These are phyloP conservation scores for Acacia confusa DNA, from an alignment of 306 rosid species.

Conservation along the genomic window DNA sequence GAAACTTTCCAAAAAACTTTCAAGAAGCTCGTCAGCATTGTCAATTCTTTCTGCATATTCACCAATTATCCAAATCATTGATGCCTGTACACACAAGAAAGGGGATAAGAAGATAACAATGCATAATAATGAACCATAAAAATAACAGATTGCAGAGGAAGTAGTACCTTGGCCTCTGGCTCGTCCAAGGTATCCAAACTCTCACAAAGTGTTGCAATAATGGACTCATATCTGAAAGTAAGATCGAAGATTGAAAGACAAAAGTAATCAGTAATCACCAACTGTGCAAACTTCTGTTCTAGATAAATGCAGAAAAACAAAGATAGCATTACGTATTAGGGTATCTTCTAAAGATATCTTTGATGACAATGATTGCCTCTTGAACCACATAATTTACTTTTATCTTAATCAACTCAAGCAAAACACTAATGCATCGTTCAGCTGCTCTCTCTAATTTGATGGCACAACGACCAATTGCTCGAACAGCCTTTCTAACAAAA, in stretches of 20 bases:
- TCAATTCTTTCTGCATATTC: slow-evolving; percentile 99
- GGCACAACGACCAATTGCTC: slow-evolving; percentile 99
- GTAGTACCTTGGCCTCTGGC: slow-evolving; percentile 96
- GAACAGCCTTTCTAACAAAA: slow-evolving; percentile 96
- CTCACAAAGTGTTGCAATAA: slow-evolving; percentile 98
- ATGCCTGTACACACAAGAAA: slow-evolving; percentile 62
- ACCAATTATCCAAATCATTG: slow-evolving; percentile 99
- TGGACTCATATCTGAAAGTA: slow-evolving; percentile 82
- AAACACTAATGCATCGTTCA: slow-evolving; percentile 97
- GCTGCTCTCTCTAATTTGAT: slow-evolving; percentile 98
- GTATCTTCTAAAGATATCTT: slow-evolving; percentile 98
- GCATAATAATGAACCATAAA: slow-evolving; percentile 17
- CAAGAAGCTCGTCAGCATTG: slow-evolving; percentile 99
- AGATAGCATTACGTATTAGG: slow-evolving; percentile 82
- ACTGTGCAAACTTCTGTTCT: background rate
- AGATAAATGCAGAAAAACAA: slow-evolving; percentile 8
- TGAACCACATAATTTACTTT: slow-evolving; percentile 99
- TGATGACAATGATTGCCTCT: slow-evolving; percentile 99
- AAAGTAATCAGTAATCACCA: slow-evolving; percentile 22
- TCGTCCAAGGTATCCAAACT: slow-evolving; percentile 97
- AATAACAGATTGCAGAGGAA: slow-evolving; percentile 26
- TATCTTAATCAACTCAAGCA: slow-evolving; percentile 97
- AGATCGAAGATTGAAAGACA: slow-evolving; percentile 15
- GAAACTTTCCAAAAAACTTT: slow-evolving; percentile 93
- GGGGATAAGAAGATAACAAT: slow-evolving; percentile 5